These are phyloP conservation scores for Cucumis cinereus DNA, from an alignment of 306 rosid genomes.

Conservation along the genomic window DNA sequence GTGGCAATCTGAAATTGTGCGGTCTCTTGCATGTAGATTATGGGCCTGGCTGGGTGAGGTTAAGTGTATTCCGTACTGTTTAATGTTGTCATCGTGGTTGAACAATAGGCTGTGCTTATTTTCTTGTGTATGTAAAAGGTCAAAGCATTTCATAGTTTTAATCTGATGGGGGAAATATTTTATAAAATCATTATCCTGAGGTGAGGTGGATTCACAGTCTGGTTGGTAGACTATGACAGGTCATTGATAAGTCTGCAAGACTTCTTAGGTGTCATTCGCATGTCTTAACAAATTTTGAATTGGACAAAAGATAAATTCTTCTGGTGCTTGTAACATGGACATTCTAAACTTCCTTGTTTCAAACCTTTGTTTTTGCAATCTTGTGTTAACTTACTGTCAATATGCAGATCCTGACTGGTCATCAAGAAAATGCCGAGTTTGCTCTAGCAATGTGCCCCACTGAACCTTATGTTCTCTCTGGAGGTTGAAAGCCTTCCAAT, in stretches of 20 bases:
- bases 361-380: background rate
- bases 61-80: background rate
- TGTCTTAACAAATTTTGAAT: background rate
- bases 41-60: background rate
- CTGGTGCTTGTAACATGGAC: background rate
- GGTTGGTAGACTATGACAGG: background rate
- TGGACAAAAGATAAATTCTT: background rate
- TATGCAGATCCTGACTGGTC: conserved; percentile 86
- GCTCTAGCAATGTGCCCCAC: conserved; percentile 99
- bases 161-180: background rate
- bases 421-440: conserved; percentile 97
- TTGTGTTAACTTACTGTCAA: background rate
- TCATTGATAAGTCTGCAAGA: background rate
- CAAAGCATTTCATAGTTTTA: background rate
- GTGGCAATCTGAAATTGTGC: background rate
- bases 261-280: background rate
- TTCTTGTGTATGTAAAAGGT: background rate
- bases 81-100: background rate
- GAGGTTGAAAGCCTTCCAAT: conserved; percentile 41
- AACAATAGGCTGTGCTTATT: background rate
- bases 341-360: background rate
- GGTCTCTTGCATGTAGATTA: background rate
- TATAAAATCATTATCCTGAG: background rate
- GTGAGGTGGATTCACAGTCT: background rate
- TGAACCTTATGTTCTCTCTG: conserved; percentile 92